A percentile compares a stretch with the other conserved stretches of the same genome.
phyloP scores from a whole-genome alignment of 176 grass and related monocot genomes.

The Musa schizocarpa region DNA sequence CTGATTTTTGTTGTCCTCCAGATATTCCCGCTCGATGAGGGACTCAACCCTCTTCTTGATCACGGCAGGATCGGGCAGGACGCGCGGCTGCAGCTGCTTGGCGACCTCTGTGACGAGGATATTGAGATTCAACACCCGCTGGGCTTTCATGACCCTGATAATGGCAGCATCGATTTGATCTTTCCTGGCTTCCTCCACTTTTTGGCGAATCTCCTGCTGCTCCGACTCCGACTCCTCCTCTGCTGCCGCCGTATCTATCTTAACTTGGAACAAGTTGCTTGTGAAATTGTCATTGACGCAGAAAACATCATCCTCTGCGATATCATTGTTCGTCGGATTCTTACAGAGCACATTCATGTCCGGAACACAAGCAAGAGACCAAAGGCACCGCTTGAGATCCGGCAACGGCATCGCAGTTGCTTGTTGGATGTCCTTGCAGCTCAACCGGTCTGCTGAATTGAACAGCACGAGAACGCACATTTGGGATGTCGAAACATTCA shows the following conservation, averaged over 20 bases:
- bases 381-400: conserved; percentile 88
- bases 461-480: conserved; percentile 96
- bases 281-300: conserved; percentile 92
- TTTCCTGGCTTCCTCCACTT: conserved; percentile 89
- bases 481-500: conserved; percentile 96
- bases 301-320: conserved; percentile 87
- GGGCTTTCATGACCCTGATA: conserved; percentile 88
- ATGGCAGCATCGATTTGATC: conserved; percentile 93
- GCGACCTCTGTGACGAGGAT: conserved; percentile 86
- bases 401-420: conserved; percentile 69
- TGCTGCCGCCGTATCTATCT: conserved; percentile 86
- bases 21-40: conserved; percentile 86
- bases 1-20: conserved; percentile 83
- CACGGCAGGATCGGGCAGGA: conserved; percentile 87
- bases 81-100: conserved; percentile 71
- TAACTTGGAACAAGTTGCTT: conserved; percentile 92
- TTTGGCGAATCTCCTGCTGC: conserved; percentile 87
- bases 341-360: conserved; percentile 92
- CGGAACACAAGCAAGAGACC: conserved; percentile 91
- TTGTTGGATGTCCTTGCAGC: conserved; percentile 73
- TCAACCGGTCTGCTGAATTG: conserved; percentile 49
- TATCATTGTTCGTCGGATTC: conserved; percentile 96
- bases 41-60: conserved; percentile 94
- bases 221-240: conserved; percentile 89
- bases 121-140: conserved; percentile 84